A percentile compares a stretch with the other conserved stretches of the same genome.
Evolutionary conservation across 2,329 filamentous ascomycete species (phyloP).

Genomic region (Colletotrichum graminicola): DNA sequence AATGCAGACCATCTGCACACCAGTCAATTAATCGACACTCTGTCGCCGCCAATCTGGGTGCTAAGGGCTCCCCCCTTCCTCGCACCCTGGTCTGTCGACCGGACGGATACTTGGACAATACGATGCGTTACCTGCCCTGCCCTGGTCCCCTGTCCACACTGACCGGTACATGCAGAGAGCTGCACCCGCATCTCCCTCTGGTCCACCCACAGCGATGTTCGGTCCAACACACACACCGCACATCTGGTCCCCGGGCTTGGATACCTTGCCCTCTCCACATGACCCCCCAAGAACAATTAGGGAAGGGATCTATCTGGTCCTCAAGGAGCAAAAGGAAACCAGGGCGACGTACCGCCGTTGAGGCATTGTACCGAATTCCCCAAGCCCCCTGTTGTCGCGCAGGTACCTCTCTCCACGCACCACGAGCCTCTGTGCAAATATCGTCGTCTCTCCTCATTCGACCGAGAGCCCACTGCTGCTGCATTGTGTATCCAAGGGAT

Average conservation of each 20-base stretch:
- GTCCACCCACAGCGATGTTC: constrained; percentile 28
- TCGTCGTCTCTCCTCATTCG: not conserved
- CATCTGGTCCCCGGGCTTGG: constrained; percentile 38
- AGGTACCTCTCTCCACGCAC: constrained; percentile 34
- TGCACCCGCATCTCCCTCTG: constrained; percentile 32
- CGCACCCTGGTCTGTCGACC: constrained; percentile 27
- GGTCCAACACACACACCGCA: constrained; percentile 43
- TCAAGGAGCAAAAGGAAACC: constrained; percentile 31
- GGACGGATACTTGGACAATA: constrained; percentile 40
- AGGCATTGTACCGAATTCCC: constrained; percentile 32
- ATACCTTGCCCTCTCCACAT: constrained; percentile 7
- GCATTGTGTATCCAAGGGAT: not conserved
- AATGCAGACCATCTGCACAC: constrained; percentile 33
- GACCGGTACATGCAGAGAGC: constrained; percentile 39
- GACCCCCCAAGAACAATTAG: constrained; percentile 25
- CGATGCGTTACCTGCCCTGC: constrained; percentile 38
- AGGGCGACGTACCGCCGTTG: constrained; percentile 33
- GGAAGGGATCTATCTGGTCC: constrained; percentile 41
- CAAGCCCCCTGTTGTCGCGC: constrained; percentile 27
- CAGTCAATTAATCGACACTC: constrained; percentile 34
- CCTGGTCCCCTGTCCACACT: constrained; percentile 29
- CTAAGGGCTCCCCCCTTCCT: constrained; percentile 27
- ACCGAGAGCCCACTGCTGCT: not conserved
- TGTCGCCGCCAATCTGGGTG: constrained; percentile 37
- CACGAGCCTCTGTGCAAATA: constrained; percentile 9